Base-by-base conservation (phyloP, 2,329 filamentous ascomycete species). In the Fusarium nematophilum region DNA sequence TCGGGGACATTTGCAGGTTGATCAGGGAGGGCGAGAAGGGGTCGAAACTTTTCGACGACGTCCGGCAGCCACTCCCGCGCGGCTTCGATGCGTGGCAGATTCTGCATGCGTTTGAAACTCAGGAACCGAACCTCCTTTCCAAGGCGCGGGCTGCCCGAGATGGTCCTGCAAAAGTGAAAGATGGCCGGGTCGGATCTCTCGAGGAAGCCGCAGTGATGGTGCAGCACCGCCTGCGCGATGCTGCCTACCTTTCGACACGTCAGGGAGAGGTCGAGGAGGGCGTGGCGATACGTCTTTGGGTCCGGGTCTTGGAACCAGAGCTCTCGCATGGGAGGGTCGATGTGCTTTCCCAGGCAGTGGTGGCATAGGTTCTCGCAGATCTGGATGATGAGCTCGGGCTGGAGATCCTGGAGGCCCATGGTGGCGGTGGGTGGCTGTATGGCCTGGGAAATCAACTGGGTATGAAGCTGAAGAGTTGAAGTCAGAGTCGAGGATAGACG, bases 291-390 rank as follows among this genome's bases (percentile, higher is more conserved):
- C 3, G 1, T 1, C 10, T 14, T 34, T 2, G 25, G 33, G 13
- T 42, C 27, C 1, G 9, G 2, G 1, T 5, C 13, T 2, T 4
- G 17, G 9, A 2, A 2, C 27, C 42, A 40, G 6, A 13, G 14
- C 10, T 45, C 33, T 9, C 8, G 4, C 3, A 14, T 5, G 4
- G 42, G 45, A 4, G 23, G 14, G 3, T 13, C 1, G 9, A 23
- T 14, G 34, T 45, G 11, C 6, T 44, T 43, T 6, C 52, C 45
- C 9, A 23, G 11, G 14, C 56, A 61, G 30, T 60, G 58, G 13
- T 18, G 45, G n/a, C 58, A 61, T 13, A 61, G 31, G 3, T 44
- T 11, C 14, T 57, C 34, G 15, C 29, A 61, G 7, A 50, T 57
- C 15, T 40, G 17, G 1, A 46, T 13, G 13, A 55, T 13, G 5